Evolutionary conservation across 495 filamentous ascomycete genomes (phyloP), one percentile per base, ranked within the genome.

Genomic region (Hyaloscypha bicolor): DNA sequence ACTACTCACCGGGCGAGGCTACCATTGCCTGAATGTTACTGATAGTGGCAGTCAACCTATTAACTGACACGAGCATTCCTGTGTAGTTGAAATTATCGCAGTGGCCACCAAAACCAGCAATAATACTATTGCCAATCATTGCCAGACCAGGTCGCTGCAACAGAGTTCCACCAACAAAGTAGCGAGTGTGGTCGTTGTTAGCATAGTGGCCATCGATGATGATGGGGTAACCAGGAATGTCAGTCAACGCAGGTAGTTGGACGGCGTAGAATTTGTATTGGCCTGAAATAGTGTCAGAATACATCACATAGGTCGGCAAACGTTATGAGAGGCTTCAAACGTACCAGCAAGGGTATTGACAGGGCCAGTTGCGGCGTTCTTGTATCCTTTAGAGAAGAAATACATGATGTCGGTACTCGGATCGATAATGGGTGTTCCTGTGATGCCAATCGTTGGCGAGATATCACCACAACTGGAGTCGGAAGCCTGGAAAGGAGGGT

Each of bases 61-160:
- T 11, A 2, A 59, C 32, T 8, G 56, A 59, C 6, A 59, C 32
- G 19, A 80, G 67, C 61, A 73, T 75, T 12, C 79, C 79, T 6
- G 79, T 82, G 62, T 80, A 82, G 60, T 82, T 82, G 69, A 77
- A 82, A 4, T 76, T 69, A 57, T 81, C 79, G 63, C 79, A 82
- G 63, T 81, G 79, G 33, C 79, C 79, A 22, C 77, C 79, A 63
- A 81, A 82, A 3, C 74, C 78, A 12, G 71, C 76, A 63, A 79
- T 73, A 6, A 81, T 70, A 22, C 69, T 70, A n/a, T 71, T 71
- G 33, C 74, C 76, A 9, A 77, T 58, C 31, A 74, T 59, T 1
- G 69, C 70, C 56, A 80, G 51, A 4, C 75, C 70, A 3, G 79
- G 77, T 59, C 79, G 70, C 69, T 81, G 78, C 19, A 66, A 51